Evolutionary conservation across 352 stramenopile genomes (phyloP).

Genomic region (Globisporangium radiosum): DNA sequence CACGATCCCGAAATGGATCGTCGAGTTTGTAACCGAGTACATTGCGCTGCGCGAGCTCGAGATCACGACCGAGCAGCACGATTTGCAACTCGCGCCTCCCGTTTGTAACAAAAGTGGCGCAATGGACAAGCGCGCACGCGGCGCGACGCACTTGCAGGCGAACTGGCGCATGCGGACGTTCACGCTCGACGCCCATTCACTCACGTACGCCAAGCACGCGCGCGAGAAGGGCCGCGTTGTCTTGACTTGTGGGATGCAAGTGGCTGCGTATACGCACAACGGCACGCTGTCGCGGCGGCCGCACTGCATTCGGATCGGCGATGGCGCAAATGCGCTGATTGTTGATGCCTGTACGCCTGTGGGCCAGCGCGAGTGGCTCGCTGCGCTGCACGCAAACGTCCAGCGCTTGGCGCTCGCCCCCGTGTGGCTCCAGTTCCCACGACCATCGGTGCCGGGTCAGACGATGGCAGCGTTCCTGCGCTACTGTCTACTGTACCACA

Average conservation of each 20-base stretch:
- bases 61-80: constrained; percentile 42
- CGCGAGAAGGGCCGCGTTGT: constrained; percentile 29
- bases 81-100: constrained; percentile 36
- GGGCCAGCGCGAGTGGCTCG: constrained; percentile 49
- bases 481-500: constrained; percentile 63
- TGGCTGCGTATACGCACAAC: constrained; percentile 44
- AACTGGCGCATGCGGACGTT: constrained; percentile 75
- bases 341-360: constrained; percentile 53
- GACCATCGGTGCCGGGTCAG: constrained; percentile 44
- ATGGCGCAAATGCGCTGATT: constrained; percentile 45
- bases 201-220: constrained; percentile 66
- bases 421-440: constrained; percentile 46
- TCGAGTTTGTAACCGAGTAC: constrained; percentile 54
- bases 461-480: constrained; percentile 47
- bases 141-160: constrained; percentile 44
- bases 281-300: constrained; percentile 61
- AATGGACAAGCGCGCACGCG: constrained; percentile 55
- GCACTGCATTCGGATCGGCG: constrained; percentile 55
- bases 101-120: constrained; percentile 24
- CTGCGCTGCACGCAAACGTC: constrained; percentile 59
- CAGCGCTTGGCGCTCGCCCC: constrained; percentile 51
- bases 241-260: constrained; percentile 29
- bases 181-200: constrained; percentile 30
- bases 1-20: constrained; percentile 40
- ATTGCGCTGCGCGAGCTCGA: constrained; percentile 47